Evolutionary conservation across 1,284 basidiomycete genomes (phyloP).

Genomic region (Macrocystidia cucumis): DNA sequence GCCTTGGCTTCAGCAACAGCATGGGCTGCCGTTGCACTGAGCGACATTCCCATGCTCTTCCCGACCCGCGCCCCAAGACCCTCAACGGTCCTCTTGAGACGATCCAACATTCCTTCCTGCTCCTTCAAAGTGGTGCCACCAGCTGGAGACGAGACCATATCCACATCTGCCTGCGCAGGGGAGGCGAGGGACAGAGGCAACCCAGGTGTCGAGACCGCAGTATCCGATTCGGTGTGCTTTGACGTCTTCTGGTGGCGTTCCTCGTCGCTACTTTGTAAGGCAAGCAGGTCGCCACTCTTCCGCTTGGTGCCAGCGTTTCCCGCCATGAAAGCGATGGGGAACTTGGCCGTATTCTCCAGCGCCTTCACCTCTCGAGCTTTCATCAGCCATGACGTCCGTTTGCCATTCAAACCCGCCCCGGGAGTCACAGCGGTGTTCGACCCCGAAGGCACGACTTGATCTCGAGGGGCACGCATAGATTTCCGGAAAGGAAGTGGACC

Average conservation of each 20-base stretch:
- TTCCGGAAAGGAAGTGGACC: constrained; percentile 63
- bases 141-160: constrained; percentile 6
- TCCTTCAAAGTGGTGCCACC: neutral
- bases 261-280: constrained; percentile 15
- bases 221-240: constrained; percentile 31
- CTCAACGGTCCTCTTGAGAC: constrained; percentile 62
- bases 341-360: constrained; percentile 44
- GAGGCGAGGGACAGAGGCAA: constrained; percentile 21
- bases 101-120: constrained; percentile 39
- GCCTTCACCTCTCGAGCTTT: constrained; percentile 72
- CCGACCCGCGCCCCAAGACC: constrained; percentile 52
- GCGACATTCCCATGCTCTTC: constrained; percentile 58
- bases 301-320: constrained; percentile 36
- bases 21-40: constrained; percentile 45
- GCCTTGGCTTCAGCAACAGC: constrained; percentile 65
- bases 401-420: constrained; percentile 37
- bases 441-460: constrained; percentile 28
- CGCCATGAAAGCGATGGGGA: constrained; percentile 19
- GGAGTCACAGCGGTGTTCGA: constrained; percentile 30
- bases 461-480: constrained; percentile 45
- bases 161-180: constrained; percentile 2
- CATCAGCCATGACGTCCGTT: constrained; percentile 72
- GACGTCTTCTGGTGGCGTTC: constrained; percentile 40
- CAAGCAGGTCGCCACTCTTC: constrained; percentile 55
- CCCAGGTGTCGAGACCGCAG: too few species aligned